phyloP scores from a whole-genome alignment of 1,139 yeast genomes.

The Candida labiduridarum region DNA sequence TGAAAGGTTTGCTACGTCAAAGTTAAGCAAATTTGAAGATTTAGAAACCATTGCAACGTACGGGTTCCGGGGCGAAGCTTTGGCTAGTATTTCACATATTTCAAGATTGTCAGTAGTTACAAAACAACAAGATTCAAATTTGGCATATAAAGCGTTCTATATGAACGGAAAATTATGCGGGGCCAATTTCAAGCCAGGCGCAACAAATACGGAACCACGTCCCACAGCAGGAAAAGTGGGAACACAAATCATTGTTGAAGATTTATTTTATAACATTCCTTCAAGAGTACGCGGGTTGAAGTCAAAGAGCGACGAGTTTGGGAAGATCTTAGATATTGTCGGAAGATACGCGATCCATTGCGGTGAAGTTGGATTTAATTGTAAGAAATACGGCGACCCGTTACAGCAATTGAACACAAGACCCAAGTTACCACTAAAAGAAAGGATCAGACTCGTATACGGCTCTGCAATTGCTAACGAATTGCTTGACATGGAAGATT shows the following conservation, averaged over 20 bases:
- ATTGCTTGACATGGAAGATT: slow-evolving; percentile 49
- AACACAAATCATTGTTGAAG: slow-evolving; percentile 84
- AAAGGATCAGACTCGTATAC: slow-evolving; percentile 71
- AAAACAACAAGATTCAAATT: slow-evolving; percentile 54
- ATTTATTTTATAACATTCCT: slow-evolving; percentile 86
- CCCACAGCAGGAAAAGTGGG: slow-evolving; percentile 90
- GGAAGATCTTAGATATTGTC: slow-evolving; percentile 77
- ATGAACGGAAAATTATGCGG: slow-evolving; percentile 61
- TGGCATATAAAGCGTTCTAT: slow-evolving; percentile 74
- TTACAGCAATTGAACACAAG: slow-evolving; percentile 59
- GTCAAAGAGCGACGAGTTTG: slow-evolving; percentile 73
- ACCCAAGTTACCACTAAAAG: slow-evolving; percentile 49
- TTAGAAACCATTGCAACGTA: slow-evolving; percentile 51
- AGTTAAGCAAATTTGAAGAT: slow-evolving; percentile 51
- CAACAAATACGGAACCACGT: slow-evolving; percentile 46
- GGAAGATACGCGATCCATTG: slow-evolving; percentile 84
- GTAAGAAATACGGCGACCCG: slow-evolving; percentile 75
- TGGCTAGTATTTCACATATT: slow-evolving; percentile 64
- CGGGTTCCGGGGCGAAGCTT: slow-evolving; percentile 66
- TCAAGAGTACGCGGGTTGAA: slow-evolving; percentile 70
- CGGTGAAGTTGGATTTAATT: slow-evolving; percentile 67
- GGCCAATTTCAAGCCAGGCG: slow-evolving; percentile 32
- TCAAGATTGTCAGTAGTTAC: slow-evolving; percentile 76
- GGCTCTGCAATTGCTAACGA: slow-evolving; percentile 74
- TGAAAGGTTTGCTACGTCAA: slow-evolving; percentile 62